A percentile compares a stretch with the other conserved stretches of the same genome.
phyloP scores from a whole-genome alignment of 208 protist genomes.

The Wallacemonas sp. region DNA sequence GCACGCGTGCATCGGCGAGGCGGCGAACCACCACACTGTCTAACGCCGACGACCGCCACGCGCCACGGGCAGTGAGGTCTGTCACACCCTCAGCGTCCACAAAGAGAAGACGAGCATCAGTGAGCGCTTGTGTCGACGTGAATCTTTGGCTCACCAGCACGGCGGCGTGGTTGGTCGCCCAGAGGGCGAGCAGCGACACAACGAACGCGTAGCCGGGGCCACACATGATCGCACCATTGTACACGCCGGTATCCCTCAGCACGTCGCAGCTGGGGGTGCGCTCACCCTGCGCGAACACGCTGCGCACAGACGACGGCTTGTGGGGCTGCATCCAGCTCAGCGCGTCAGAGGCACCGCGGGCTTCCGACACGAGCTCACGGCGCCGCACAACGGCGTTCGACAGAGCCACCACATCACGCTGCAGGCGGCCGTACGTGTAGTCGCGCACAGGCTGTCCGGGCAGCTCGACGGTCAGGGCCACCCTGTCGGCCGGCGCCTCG shows the following conservation, averaged over 20 bases:
- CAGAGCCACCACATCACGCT: conserved; percentile 72
- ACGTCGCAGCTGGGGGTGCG: conserved; percentile 62
- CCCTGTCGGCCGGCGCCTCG: conserved; percentile 39
- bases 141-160: background rate
- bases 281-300: conserved; percentile 61
- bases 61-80: no score
- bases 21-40: no score
- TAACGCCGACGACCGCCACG: no score
- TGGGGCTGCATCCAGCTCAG: conserved; percentile 69
- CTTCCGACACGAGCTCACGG: conserved; percentile 34
- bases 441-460: conserved; percentile 17
- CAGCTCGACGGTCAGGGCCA: conserved; percentile 72
- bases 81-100: no score
- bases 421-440: conserved; percentile 81
- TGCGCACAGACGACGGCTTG: conserved; percentile 46
- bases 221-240: conserved; percentile 59
- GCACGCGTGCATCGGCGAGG: no score
- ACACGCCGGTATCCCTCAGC: conserved; percentile 63
- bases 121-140: background rate
- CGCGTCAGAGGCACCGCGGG: conserved; percentile 22
- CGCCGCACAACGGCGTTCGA: conserved; percentile 56
- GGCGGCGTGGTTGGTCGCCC: conserved; percentile 73
- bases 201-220: conserved; percentile 71
- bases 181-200: conserved; percentile 68
- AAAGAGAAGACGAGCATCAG: background rate